Conservation (phyloP, 2,329 filamentous ascomycete genomes). For the Stromatinia cepivora region DNA sequence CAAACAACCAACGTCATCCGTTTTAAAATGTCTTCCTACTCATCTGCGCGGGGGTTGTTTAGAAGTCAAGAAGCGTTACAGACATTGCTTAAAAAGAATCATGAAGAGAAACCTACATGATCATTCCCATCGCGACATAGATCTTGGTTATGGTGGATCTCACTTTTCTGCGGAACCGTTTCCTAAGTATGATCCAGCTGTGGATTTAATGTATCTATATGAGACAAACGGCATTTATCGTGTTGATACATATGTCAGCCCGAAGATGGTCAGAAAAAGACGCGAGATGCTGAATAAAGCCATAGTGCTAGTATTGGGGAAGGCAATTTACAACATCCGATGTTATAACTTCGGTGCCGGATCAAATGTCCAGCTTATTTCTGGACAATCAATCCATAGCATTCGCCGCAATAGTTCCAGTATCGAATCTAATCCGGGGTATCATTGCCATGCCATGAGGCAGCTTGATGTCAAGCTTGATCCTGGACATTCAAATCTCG, state of each 20-base stretch:
- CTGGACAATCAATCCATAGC: too few relatives aligned
- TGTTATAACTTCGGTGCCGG: accelerated
- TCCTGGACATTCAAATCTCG: neutral
- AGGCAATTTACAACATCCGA: neutral
- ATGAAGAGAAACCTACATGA: neutral
- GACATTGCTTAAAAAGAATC: neutral
- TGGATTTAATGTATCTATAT: neutral
- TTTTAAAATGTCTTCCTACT: neutral
- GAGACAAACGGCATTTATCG: neutral
- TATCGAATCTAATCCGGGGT: neutral
- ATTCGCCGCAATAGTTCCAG: neutral
- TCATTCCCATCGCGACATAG: neutral
- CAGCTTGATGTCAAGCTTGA: neutral
- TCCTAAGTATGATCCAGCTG: neutral
- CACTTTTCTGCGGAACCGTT: neutral
- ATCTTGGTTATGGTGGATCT: constrained; percentile 12
- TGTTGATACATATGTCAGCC: neutral
- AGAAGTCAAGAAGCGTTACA: too few relatives aligned
- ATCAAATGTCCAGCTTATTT: neutral
- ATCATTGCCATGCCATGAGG: too few relatives aligned
- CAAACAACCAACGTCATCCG: neutral
- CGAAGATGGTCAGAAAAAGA: neutral
- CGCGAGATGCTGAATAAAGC: neutral
- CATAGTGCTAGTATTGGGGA: neutral
- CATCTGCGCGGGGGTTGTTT: neutral